Base-by-base conservation (phyloP, 495 filamentous ascomycete species). In the Beverwykella pulmonaria region DNA sequence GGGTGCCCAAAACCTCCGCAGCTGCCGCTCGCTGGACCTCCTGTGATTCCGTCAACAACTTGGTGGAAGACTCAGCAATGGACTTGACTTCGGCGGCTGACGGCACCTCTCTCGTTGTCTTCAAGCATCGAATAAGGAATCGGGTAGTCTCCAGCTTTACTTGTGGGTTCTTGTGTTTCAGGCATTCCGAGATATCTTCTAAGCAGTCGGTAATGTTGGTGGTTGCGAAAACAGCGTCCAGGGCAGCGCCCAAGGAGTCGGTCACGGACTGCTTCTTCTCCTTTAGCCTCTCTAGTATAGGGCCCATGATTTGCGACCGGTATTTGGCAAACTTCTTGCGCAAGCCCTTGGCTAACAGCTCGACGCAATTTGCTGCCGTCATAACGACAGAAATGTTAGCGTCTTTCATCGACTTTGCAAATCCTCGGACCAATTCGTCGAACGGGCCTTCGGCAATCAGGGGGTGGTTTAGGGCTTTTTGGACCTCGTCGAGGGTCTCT, bases 371-470 rank as follows among this genome's bases (percentile, higher is more conserved):
- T 19, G 93, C 93, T 10, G 95, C 94, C 50, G 92, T 88, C 0
- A 90, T 93, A 30, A 96, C 95, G 47, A 98, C 94, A 8, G 91
- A 90, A 71, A 99, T 88, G 72, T 99, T 99, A 53, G 95, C 94
- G 73, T 99, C 95, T 75, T 98, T 98, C 93, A 98, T 98, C 70
- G 85, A 91, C 75, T 97, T 98, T 27, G 94, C 94, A 48, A 98
- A 79, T 5, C 82, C 84, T 48, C 88, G 84, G 47, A 90, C 85
- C 71, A 97, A 86, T 65, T 98, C 92, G 75, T 88, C 84, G 68
- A 90, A 99, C 44, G 88, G 88, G 2, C 85, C 92, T 62, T 98
- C 94, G 76, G 96, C 93, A 74, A 99, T 96, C 58, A 88, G 85
- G 23, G 94, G 93, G 19, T 94, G 87, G 73, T 98, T 96, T 58